Evolutionary conservation across 2,329 filamentous ascomycete species (phyloP).

Genomic region (Arachnomyces sp.): DNA sequence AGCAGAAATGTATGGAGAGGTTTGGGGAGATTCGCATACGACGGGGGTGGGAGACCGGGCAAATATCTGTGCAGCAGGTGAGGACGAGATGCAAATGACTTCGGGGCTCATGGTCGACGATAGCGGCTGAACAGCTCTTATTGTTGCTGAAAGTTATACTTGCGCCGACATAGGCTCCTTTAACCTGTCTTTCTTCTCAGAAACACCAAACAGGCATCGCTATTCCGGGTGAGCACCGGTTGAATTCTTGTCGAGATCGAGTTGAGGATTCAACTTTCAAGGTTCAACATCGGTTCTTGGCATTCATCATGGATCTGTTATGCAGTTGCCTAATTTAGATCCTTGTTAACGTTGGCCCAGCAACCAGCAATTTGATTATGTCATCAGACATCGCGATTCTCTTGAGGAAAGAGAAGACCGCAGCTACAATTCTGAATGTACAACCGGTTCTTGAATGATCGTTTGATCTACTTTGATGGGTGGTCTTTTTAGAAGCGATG

Average conservation of each 20-base stretch:
- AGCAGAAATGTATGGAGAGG: slow-evolving; percentile 14
- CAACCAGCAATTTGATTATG: too few relatives aligned
- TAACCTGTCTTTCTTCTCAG: too few relatives aligned
- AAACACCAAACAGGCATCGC: too few relatives aligned
- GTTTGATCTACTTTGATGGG: too few relatives aligned
- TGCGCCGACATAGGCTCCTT: too few relatives aligned
- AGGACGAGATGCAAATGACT: slow-evolving; percentile 35
- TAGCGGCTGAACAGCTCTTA: slow-evolving; percentile 18
- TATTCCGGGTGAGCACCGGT: too few relatives aligned
- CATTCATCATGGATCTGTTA: slow-evolving; percentile 18
- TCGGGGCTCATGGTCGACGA: slow-evolving; percentile 30
- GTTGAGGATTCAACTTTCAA: neutral
- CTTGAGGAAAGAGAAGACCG: neutral
- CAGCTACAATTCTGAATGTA: too few relatives aligned
- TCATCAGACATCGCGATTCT: too few relatives aligned
- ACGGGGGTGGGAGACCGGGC: slow-evolving; percentile 24
- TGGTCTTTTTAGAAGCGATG: too few relatives aligned
- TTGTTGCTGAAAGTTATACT: too few relatives aligned
- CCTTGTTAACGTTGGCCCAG: slow-evolving; percentile 20
- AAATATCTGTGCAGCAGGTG: slow-evolving; percentile 28
- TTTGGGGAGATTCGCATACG: slow-evolving; percentile 6
- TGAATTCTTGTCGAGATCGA: too few relatives aligned
- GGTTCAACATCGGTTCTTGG: slow-evolving; percentile 20
- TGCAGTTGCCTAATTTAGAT: slow-evolving; percentile 23
- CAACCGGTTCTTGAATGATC: too few relatives aligned